Conservation (phyloP, 331 rosid genomes). For the Pyrus hybrid region DNA sequence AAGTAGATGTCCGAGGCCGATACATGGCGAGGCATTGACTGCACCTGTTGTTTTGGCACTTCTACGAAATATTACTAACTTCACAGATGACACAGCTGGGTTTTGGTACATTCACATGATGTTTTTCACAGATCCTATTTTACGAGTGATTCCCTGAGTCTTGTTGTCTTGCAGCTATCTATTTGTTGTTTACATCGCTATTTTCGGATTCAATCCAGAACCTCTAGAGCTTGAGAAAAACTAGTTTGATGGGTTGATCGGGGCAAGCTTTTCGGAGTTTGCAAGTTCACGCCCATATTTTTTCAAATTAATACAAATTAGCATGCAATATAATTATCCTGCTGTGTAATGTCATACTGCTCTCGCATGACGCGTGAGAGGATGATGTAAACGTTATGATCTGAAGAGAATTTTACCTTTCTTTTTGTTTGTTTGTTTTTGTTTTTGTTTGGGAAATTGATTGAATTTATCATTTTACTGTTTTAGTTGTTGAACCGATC, state of each 20-base stretch:
- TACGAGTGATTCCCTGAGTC: neutral
- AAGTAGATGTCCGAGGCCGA: slow-evolving; percentile 7
- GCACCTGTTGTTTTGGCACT: slow-evolving; percentile 6
- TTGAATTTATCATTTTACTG: no score
- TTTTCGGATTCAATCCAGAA: neutral
- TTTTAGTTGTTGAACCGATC: no score
- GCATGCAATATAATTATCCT: neutral
- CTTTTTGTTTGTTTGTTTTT: no score
- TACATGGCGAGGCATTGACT: neutral
- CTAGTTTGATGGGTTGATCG: neutral
- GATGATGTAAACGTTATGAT: no score
- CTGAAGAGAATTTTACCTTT: no score
- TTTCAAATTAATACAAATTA: neutral
- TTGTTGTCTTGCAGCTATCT: neutral
- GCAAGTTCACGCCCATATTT: slow-evolving; percentile 7
- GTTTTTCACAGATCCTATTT: neutral
- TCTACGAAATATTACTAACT: neutral
- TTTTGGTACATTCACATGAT: neutral
- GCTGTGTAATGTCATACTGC: neutral
- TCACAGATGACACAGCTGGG: neutral
- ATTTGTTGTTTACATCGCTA: neutral
- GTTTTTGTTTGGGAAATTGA: no score
- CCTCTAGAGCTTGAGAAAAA: neutral
- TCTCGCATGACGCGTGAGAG: no score
- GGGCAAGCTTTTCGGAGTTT: slow-evolving; percentile 8